Evolutionary conservation across 495 filamentous ascomycete species (phyloP).

Genomic region (Xylaria nigripes): DNA sequence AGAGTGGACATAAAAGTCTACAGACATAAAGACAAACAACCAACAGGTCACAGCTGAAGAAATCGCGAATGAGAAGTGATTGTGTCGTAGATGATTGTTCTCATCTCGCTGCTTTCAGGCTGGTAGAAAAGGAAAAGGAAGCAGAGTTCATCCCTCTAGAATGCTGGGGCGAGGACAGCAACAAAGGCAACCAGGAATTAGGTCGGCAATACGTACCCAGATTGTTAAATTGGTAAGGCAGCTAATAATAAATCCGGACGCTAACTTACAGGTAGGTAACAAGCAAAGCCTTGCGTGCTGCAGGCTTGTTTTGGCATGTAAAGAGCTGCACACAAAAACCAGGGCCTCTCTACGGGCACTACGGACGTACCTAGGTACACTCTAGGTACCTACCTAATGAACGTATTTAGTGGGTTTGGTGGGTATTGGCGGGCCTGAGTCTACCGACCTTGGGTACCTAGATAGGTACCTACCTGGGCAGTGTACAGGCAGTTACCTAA

Average conservation of each 20-base stretch:
- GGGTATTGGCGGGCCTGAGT: too few species aligned
- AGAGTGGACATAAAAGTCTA: constrained; percentile 15
- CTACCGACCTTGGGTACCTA: too few species aligned
- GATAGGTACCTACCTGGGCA: too few species aligned
- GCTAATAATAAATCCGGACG: background rate
- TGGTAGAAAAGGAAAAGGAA: background rate
- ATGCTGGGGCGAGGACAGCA: background rate
- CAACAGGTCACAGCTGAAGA: constrained; percentile 9
- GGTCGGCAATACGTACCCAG: background rate
- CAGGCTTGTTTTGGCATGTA: too few species aligned
- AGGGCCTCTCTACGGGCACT: too few species aligned
- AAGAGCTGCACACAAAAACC: too few species aligned
- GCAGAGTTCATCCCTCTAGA: background rate
- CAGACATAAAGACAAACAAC: constrained; percentile 13
- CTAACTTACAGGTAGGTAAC: too few species aligned
- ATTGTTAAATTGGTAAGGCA: background rate
- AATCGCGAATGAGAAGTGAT: background rate
- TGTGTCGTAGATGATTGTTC: background rate
- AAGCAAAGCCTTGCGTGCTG: too few species aligned
- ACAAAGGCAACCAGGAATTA: background rate
- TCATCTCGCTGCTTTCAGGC: background rate
- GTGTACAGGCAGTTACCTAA: too few species aligned
- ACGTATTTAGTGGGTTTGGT: too few species aligned
- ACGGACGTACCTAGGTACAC: too few species aligned
- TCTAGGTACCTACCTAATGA: too few species aligned